phyloP scores from a whole-genome alignment of 139 green algal species.

The Auxenochlorella protothecoides region DNA sequence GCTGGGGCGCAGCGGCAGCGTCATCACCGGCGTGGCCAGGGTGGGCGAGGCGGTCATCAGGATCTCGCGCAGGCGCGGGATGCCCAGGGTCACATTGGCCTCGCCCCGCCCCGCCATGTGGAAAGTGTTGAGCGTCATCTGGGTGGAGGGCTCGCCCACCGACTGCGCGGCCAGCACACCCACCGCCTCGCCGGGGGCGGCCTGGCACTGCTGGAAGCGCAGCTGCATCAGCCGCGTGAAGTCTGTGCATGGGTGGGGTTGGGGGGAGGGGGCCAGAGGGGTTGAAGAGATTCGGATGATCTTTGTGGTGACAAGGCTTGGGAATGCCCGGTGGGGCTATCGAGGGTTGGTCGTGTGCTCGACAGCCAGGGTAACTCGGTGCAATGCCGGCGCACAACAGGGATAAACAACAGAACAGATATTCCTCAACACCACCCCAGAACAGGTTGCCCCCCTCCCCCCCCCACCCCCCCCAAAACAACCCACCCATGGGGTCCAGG shows the following conservation, averaged over 20 bases:
- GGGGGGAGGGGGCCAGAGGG: no score
- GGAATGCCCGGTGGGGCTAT: no score
- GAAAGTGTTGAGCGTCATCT: constrained; percentile 94
- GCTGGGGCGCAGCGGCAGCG: constrained; percentile 54
- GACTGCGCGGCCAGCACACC: constrained; percentile 90
- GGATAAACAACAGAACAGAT: no score
- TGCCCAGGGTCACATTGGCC: constrained; percentile 96
- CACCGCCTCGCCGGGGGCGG: constrained; percentile 80
- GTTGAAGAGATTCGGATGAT: no score
- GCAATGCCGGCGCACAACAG: no score
- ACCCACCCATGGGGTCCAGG: constrained; percentile 22
- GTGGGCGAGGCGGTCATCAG: constrained; percentile 83
- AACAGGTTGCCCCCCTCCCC: neutral
- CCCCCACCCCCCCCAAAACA: neutral
- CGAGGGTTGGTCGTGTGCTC: no score
- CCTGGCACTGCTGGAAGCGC: constrained; percentile 72
- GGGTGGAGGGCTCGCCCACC: constrained; percentile 83
- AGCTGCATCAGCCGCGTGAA: constrained; percentile 69
- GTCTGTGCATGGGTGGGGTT: constrained; percentile 11
- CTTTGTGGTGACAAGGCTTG: no score
- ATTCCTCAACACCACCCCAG: no score
- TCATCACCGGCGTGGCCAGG: constrained; percentile 93
- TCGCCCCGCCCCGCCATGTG: constrained; percentile 87
- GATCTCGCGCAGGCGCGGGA: constrained; percentile 91
- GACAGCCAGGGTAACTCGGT: no score